Percentiles rank a stretch among this genome's conserved stretches.
These are phyloP conservation scores for Boletus huronensis DNA, from an alignment of 768 basidiomycete species.

Conservation along the genomic window DNA sequence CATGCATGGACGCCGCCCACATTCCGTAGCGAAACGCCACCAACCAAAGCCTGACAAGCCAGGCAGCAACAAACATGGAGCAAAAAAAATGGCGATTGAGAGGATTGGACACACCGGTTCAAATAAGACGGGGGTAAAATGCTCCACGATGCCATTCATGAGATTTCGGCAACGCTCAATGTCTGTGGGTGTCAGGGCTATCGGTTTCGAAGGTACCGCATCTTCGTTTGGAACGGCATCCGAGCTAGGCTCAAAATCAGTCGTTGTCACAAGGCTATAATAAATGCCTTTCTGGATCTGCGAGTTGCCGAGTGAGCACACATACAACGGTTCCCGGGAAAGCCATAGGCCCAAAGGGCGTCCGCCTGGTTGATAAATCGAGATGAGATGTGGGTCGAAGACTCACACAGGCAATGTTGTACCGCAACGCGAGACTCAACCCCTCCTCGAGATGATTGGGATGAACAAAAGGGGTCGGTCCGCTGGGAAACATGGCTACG, in stretches of 20 bases:
- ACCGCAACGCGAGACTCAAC: constrained; percentile 46
- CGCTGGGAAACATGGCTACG: constrained; percentile 46
- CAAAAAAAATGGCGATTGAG: neutral
- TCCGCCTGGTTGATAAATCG: neutral
- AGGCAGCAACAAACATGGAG: neutral
- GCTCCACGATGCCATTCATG: constrained; percentile 52
- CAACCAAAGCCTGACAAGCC: neutral
- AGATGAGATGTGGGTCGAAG: neutral
- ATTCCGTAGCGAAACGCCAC: neutral
- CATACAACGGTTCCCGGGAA: neutral
- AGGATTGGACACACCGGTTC: constrained; percentile 43
- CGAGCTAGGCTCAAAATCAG: constrained; percentile 49
- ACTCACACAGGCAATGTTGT: constrained; percentile 50
- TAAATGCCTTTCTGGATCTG: constrained; percentile 62
- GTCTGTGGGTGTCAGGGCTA: constrained; percentile 31
- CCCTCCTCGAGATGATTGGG: constrained; percentile 51
- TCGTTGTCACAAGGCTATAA: constrained; percentile 59
- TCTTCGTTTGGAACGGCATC: constrained; percentile 7
- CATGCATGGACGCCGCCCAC: neutral
- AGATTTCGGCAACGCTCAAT: constrained; percentile 44
- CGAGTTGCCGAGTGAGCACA: neutral
- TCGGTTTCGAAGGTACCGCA: neutral
- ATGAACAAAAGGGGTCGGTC: constrained; percentile 41
- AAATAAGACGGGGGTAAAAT: constrained; percentile 72
- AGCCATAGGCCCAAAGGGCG: neutral